Percentiles rank a stretch among this genome's conserved stretches.
Conservation (phyloP, 2,329 filamentous ascomycete genomes). For the Aspergillus sp. region DNA sequence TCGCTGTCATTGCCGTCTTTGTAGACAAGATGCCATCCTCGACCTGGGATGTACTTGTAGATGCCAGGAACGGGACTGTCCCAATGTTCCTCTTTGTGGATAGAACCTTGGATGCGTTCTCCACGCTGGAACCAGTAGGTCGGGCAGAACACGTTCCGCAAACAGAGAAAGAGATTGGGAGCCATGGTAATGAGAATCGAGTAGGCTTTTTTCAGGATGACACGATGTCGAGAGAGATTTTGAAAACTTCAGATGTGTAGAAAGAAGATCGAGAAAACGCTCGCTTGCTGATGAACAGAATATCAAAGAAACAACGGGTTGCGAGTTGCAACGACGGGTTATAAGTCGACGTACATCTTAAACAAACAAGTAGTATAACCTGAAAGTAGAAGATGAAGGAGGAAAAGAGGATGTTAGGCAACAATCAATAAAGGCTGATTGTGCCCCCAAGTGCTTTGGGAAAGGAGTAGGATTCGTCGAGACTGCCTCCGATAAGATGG, state of each 20-base stretch:
- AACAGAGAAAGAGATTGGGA: slow-evolving; percentile 54
- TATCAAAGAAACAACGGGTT: slow-evolving; percentile 15
- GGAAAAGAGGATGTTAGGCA: slow-evolving; percentile 9
- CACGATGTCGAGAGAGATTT: neutral
- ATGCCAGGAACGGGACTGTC: slow-evolving; percentile 50
- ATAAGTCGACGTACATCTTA: slow-evolving; percentile 38
- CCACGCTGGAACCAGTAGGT: slow-evolving; percentile 52
- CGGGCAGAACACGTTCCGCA: slow-evolving; percentile 52
- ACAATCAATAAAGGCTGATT: slow-evolving; percentile 11
- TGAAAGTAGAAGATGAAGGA: slow-evolving; percentile 19
- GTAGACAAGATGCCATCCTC: slow-evolving; percentile 53
- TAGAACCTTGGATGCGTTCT: slow-evolving; percentile 41
- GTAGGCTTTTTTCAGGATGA: slow-evolving; percentile 2
- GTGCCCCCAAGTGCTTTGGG: slow-evolving; percentile 10
- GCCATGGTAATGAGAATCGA: slow-evolving; percentile 41
- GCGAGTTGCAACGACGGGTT: slow-evolving; percentile 20
- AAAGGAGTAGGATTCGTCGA: slow-evolving; percentile 5
- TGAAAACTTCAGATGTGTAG: slow-evolving; percentile 10
- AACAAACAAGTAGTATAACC: slow-evolving; percentile 24
- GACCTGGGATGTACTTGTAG: slow-evolving; percentile 54
- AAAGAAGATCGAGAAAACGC: slow-evolving; percentile 25
- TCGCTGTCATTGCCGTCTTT: slow-evolving; percentile 39
- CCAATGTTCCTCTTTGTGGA: slow-evolving; percentile 52
- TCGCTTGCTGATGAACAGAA: slow-evolving; percentile 25
- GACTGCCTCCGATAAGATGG: neutral